Percentiles rank a stretch among this genome's conserved stretches.
These are phyloP conservation scores for Umbilicus rupestris DNA, from an alignment of 164 flowering plant species.

Conservation along the genomic window DNA sequence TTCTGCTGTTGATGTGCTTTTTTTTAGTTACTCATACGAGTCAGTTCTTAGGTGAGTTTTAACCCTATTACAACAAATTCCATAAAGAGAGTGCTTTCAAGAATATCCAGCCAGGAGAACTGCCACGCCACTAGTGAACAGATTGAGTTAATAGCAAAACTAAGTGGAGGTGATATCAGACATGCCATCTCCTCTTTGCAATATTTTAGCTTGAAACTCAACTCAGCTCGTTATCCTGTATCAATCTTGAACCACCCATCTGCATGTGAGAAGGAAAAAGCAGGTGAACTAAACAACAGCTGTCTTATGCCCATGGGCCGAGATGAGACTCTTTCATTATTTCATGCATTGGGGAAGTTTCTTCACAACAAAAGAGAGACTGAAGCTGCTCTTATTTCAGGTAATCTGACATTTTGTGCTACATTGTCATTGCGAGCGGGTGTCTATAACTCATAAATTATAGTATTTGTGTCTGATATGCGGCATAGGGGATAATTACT, in stretches of 20 bases:
- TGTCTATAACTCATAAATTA: not conserved
- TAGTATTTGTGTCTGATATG: not conserved
- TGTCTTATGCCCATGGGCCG: conserved; percentile 48
- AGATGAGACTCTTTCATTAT: conserved; percentile 81
- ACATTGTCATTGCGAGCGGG: not conserved
- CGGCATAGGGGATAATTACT: not conserved
- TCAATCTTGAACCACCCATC: conserved; percentile 11
- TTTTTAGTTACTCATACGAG: conserved; percentile 8
- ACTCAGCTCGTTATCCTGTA: conserved; percentile 21
- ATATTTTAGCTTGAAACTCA: conserved; percentile 41
- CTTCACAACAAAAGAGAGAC: conserved; percentile 88
- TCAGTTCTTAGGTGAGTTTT: conserved; percentile 60
- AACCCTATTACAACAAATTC: conserved; percentile 78
- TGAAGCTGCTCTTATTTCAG: conserved; percentile 23
- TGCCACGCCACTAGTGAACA: conserved; percentile 38
- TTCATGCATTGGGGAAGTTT: conserved; percentile 97
- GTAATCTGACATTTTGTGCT: conserved; percentile 21
- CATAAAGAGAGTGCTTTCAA: conserved; percentile 60
- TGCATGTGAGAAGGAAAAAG: conserved; percentile 15
- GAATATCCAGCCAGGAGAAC: conserved; percentile 62
- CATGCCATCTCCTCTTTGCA: conserved; percentile 83
- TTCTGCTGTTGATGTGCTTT: conserved; percentile 2
- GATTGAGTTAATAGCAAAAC: conserved; percentile 63
- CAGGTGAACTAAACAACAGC: conserved; percentile 17
- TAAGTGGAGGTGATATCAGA: conserved; percentile 95